Percentiles rank a stretch among this genome's conserved stretches.
Evolutionary conservation across 129 eudicot genomes (phyloP).

Genomic region (Ambrosia artemisiifolia): DNA sequence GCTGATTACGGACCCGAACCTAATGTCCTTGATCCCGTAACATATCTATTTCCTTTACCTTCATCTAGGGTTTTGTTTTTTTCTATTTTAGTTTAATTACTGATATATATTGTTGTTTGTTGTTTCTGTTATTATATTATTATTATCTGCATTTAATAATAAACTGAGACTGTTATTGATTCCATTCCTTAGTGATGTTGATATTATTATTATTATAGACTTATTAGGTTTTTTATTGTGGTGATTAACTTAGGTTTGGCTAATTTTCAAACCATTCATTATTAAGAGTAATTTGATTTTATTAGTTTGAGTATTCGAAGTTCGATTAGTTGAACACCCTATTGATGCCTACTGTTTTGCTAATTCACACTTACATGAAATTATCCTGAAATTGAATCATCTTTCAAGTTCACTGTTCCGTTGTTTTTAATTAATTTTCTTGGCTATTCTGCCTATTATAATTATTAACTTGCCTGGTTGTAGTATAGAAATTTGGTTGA

Average conservation of each 20-base stretch:
- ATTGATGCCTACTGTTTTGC: too few species aligned
- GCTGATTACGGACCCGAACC: constrained; percentile 93
- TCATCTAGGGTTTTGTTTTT: not conserved
- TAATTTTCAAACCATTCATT: not conserved
- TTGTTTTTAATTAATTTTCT: not conserved
- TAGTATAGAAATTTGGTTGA: not conserved
- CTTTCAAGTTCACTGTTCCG: not conserved
- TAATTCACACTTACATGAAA: too few species aligned
- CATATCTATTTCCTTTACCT: not conserved
- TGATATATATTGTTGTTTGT: not conserved
- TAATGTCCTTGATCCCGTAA: constrained; percentile 89
- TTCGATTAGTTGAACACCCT: not conserved
- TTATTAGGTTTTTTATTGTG: not conserved
- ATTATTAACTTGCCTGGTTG: not conserved
- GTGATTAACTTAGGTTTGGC: not conserved
- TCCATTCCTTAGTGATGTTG: constrained; percentile 7
- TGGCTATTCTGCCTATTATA: not conserved
- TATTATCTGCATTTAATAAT: not conserved
- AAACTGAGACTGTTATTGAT: not conserved
- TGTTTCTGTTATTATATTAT: not conserved
- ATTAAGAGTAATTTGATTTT: too few species aligned
- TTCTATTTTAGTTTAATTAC: not conserved
- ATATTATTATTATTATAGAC: not conserved
- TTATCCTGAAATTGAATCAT: not conserved
- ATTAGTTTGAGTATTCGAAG: too few species aligned